Conservation (phyloP, 2,329 filamentous ascomycete species). For the Aotearoamyces nothofagi region DNA sequence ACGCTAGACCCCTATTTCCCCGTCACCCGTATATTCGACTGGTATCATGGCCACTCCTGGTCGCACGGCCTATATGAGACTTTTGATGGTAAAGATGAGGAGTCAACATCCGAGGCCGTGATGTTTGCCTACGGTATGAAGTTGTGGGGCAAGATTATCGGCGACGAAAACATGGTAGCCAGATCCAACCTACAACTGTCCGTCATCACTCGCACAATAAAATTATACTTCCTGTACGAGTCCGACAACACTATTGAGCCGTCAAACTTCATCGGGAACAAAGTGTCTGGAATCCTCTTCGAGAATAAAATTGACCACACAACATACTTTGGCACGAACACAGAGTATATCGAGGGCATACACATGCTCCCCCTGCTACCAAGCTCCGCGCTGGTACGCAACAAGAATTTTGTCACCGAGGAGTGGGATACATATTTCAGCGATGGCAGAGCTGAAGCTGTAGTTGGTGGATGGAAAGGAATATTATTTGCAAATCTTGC, state of each 20-base stretch:
- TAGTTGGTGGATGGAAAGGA: slow-evolving; percentile 71
- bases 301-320: slow-evolving; percentile 93
- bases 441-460: slow-evolving; percentile 44
- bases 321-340: slow-evolving; percentile 68
- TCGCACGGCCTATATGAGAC: slow-evolving; percentile 64
- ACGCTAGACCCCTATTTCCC: slow-evolving; percentile 61
- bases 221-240: slow-evolving; percentile 71
- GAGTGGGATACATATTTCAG: slow-evolving; percentile 76
- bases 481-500: slow-evolving; percentile 74
- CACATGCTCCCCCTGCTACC: slow-evolving; percentile 16
- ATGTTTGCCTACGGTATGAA: slow-evolving; percentile 81
- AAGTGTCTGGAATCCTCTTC: slow-evolving; percentile 57
- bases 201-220: slow-evolving; percentile 57
- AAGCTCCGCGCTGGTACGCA: slow-evolving; percentile 50
- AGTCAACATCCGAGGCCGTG: slow-evolving; percentile 80
- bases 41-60: slow-evolving; percentile 92
- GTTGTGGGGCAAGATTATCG: slow-evolving; percentile 76
- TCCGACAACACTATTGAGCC: slow-evolving; percentile 58
- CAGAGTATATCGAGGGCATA: slow-evolving; percentile 51
- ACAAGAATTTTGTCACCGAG: slow-evolving; percentile 54
- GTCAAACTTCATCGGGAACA: slow-evolving; percentile 65
- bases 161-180: slow-evolving; percentile 63
- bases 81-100: slow-evolving; percentile 66
- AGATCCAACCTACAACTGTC: slow-evolving; percentile 72
- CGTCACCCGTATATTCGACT: slow-evolving; percentile 74